Evolutionary conservation across 805 yeast species (phyloP), one percentile per base, ranked within the genome.

Genomic region (Metschnikowia matae): DNA sequence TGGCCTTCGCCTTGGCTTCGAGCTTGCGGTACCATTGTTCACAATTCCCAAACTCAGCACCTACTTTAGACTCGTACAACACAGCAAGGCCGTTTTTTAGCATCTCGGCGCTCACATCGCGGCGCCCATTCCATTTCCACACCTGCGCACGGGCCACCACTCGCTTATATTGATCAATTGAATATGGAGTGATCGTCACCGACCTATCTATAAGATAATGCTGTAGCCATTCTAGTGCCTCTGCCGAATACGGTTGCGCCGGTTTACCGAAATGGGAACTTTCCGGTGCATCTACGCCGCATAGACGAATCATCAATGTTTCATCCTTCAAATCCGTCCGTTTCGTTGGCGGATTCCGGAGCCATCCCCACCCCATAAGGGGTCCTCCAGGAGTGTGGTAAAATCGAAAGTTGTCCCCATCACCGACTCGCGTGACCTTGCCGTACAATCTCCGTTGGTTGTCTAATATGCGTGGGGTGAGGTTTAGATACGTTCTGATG

Each of bases 211-310:
- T 61, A 1, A 92, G 62, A 60, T 80, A 86, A 13, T 68, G 57
- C 35, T 85, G 73, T 33, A 94, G 71, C 97, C 97, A 94, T 4
- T 61, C 62, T 49, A 91, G 66, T 0, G 97, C 94, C 57, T 94
- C 97, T 38, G 83, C 88, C 34, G 94, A 82, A 62, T 68, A 87
- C 0, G 94, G 92, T 64, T 94, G 99, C 0, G 96, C 86, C 0
- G 95, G 90, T 53, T 87, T 86, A 0, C 99, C 99, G 67, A 89
- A 94, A 71, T 94, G 97, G 1, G 96, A 80, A 40, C 95, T 73
- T 63, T 94, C 99, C 1, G 99, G 99, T 0, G 99, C 99, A 74
- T 94, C 99, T 14, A 92, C 85, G 0, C 97, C 99, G 67, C 94
- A 87, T 18, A 94, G 70, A 44, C 99, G 75, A 4, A 94, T 80